phyloP scores from a whole-genome alignment of 225 moss, liverwort and hornwort genomes.

The Bryoerythrophyllum caledonicum region DNA sequence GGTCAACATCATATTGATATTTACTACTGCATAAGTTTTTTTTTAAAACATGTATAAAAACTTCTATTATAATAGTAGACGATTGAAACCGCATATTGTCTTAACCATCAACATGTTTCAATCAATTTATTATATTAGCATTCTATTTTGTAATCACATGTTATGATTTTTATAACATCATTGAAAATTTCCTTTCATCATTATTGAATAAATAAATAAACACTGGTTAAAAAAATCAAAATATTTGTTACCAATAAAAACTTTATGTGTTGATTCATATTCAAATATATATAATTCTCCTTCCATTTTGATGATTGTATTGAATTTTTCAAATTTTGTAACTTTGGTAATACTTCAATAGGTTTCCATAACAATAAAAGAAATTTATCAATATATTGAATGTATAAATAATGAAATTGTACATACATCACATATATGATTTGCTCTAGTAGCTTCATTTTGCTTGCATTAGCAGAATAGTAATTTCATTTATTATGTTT shows the following conservation, averaged over 20 bases:
- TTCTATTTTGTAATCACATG: no score
- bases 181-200: not conserved
- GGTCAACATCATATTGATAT: slow-evolving; percentile 3
- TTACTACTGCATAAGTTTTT: not conserved
- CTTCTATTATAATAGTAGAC: not conserved
- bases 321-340: not conserved
- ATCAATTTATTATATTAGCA: not conserved
- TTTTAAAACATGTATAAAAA: not conserved
- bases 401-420: not conserved
- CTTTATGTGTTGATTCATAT: not conserved
- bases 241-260: not conserved
- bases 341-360: rapidly evolving
- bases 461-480: not conserved
- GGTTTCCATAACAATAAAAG: not conserved
- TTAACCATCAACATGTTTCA: not conserved
- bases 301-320: slow-evolving; percentile 1
- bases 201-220: no score
- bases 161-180: no score
- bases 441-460: not conserved
- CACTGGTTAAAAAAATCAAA: no score
- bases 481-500: not conserved
- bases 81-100: not conserved
- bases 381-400: not conserved
- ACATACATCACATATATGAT: not conserved
- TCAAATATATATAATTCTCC: not conserved